Percentiles rank a stretch among this genome's conserved stretches.
These are phyloP conservation scores for Cladosporium sp. DNA, from an alignment of 2,329 filamentous ascomycete species.

Conservation along the genomic window DNA sequence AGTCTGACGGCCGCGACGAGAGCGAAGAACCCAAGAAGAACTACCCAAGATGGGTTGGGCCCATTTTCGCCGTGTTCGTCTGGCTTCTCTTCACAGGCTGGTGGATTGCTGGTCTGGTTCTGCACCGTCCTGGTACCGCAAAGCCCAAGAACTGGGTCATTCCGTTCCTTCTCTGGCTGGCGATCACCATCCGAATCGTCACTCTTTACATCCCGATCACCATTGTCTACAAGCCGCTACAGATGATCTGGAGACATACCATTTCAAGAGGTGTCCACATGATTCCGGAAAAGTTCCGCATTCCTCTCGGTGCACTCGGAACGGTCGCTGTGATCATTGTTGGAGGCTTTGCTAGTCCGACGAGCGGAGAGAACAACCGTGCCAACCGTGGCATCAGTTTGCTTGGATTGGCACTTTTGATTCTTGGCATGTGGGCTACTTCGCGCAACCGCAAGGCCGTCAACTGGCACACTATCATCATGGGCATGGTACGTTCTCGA, in stretches of 20 bases:
- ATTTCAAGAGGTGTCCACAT: slow-evolving; percentile 58
- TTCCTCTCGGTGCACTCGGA: slow-evolving; percentile 61
- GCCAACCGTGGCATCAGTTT: slow-evolving; percentile 78
- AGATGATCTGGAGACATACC: slow-evolving; percentile 67
- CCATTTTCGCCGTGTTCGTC: slow-evolving; percentile 41
- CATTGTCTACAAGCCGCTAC: slow-evolving; percentile 66
- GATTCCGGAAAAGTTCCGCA: slow-evolving; percentile 67
- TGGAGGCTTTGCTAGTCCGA: slow-evolving; percentile 72
- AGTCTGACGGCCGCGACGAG: not conserved
- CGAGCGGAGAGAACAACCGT: slow-evolving; percentile 65
- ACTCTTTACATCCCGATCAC: slow-evolving; percentile 71
- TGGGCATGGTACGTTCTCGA: slow-evolving; percentile 62
- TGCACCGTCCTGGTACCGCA: slow-evolving; percentile 55
- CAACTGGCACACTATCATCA: slow-evolving; percentile 62
- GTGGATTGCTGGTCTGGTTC: slow-evolving; percentile 74
- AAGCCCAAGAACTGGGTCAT: slow-evolving; percentile 77
- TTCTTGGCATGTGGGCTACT: slow-evolving; percentile 66
- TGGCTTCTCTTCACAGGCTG: slow-evolving; percentile 50
- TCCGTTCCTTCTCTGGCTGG: slow-evolving; percentile 79
- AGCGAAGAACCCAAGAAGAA: slow-evolving; percentile 30
- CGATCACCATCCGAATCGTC: slow-evolving; percentile 70
- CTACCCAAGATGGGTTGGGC: slow-evolving; percentile 37
- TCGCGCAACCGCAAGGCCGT: slow-evolving; percentile 66
- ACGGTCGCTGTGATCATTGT: slow-evolving; percentile 74
- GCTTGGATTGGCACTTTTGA: slow-evolving; percentile 73